These are phyloP conservation scores for Termitomyces sp. DNA, from an alignment of 768 basidiomycete species.

Conservation along the genomic window DNA sequence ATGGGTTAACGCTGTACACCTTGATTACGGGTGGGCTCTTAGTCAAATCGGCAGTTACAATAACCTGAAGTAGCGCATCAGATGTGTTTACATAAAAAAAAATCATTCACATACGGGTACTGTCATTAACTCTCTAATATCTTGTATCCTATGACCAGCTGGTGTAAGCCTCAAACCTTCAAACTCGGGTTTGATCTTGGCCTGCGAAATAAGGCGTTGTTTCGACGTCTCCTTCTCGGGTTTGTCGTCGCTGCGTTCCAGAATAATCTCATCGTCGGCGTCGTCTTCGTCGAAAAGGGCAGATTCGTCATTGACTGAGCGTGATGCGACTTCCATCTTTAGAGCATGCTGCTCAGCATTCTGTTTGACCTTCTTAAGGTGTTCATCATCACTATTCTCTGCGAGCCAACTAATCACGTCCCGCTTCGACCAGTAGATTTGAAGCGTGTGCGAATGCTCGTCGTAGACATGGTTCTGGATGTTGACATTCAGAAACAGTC, in stretches of 20 bases:
- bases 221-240: constrained; percentile 55
- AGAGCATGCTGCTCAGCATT: constrained; percentile 86
- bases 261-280: constrained; percentile 68
- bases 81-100: neutral
- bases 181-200: constrained; percentile 73
- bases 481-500: constrained; percentile 14
- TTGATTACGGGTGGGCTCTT: constrained; percentile 97
- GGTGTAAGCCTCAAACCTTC: constrained; percentile 72
- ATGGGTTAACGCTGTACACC: constrained; percentile 94
- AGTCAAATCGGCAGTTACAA: constrained; percentile 90
- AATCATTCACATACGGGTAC: constrained; percentile 67
- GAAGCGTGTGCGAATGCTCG: constrained; percentile 86
- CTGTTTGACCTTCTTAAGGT: constrained; percentile 90
- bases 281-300: constrained; percentile 89
- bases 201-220: constrained; percentile 74
- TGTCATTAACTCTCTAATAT: constrained; percentile 89
- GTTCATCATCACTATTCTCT: constrained; percentile 94
- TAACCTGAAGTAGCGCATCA: constrained; percentile 51
- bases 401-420: constrained; percentile 96
- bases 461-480: constrained; percentile 90
- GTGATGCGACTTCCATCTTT: constrained; percentile 88
- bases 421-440: constrained; percentile 93
- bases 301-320: constrained; percentile 81
- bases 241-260: constrained; percentile 19
- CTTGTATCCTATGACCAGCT: constrained; percentile 92